phyloP scores from a whole-genome alignment of 129 eudicot species.

The Apium graveolens region DNA sequence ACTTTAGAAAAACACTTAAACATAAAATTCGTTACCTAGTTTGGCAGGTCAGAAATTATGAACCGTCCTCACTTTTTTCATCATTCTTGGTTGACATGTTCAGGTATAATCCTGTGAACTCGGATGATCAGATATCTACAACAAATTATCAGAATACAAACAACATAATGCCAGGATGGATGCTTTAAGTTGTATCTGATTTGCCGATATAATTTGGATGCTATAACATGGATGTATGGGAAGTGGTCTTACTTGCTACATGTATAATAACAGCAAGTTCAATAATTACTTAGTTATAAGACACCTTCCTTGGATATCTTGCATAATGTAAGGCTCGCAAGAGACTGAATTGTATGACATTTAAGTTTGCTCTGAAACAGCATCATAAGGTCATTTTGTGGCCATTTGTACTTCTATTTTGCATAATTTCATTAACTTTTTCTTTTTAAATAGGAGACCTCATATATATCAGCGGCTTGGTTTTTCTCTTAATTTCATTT shows the following conservation, averaged over 20 bases:
- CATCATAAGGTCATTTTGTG: not conserved
- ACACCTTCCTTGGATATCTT: not conserved
- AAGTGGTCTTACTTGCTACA: not conserved
- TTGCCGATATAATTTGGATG: not conserved
- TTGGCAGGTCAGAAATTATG: not conserved
- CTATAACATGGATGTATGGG: not conserved
- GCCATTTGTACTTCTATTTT: not conserved
- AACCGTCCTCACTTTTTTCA: not conserved
- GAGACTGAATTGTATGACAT: not conserved
- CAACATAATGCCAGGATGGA: slow-evolving; percentile 79
- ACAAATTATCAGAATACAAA: slow-evolving; percentile 44
- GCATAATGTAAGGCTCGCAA: not conserved
- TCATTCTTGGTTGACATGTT: not conserved
- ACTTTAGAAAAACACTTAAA: not conserved
- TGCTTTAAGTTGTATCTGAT: slow-evolving; percentile 28
- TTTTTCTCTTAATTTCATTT: not conserved
- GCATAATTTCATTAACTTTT: not conserved
- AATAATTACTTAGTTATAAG: not conserved
- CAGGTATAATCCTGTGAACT: slow-evolving; percentile 53
- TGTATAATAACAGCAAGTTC: not conserved
- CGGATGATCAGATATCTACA: slow-evolving; percentile 43
- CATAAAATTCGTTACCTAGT: not conserved
- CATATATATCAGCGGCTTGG: not conserved
- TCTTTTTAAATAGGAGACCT: not conserved
- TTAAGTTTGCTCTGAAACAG: not conserved